phyloP scores from a whole-genome alignment of 2,329 filamentous ascomycete genomes.

The Calcarisporium arbuscula region DNA sequence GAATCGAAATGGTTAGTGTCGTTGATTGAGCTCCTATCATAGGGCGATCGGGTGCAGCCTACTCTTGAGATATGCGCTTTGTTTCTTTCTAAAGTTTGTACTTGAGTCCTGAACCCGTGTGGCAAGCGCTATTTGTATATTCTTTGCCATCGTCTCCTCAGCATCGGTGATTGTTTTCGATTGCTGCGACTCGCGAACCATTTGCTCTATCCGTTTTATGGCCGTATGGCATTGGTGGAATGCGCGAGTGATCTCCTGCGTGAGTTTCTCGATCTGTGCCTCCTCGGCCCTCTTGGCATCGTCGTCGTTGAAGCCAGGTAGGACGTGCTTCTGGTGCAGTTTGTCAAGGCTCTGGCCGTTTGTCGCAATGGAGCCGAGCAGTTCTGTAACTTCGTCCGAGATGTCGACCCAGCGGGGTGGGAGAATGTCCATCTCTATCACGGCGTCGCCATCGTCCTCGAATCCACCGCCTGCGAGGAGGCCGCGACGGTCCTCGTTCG shows the following conservation, averaged over 20 bases:
- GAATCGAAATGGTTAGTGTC: not conserved
- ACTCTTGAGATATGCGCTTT: conserved; percentile 95
- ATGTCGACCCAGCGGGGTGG: conserved; percentile 94
- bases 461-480: conserved; percentile 77
- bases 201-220: conserved; percentile 79
- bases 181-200: conserved; percentile 75
- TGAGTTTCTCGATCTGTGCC: conserved; percentile 81
- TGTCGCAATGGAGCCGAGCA: conserved; percentile 71
- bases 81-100: conserved; percentile 91
- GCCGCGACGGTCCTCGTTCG: conserved; percentile 58
- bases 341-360: conserved; percentile 84
- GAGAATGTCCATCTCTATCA: conserved; percentile 97
- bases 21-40: no score
- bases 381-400: conserved; percentile 85
- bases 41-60: conserved; percentile 19
- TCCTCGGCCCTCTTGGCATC: conserved; percentile 83
- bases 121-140: conserved; percentile 89
- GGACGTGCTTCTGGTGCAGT: conserved; percentile 92
- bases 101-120: conserved; percentile 86
- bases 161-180: conserved; percentile 68
- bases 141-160: conserved; percentile 93
- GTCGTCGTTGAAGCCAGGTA: conserved; percentile 95
- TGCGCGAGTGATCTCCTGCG: conserved; percentile 78
- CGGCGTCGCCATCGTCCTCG: conserved; percentile 81
- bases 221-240: conserved; percentile 88